These are phyloP conservation scores for Bathelium albidoporum DNA, from an alignment of 495 filamentous ascomycete genomes.

Conservation along the genomic window DNA sequence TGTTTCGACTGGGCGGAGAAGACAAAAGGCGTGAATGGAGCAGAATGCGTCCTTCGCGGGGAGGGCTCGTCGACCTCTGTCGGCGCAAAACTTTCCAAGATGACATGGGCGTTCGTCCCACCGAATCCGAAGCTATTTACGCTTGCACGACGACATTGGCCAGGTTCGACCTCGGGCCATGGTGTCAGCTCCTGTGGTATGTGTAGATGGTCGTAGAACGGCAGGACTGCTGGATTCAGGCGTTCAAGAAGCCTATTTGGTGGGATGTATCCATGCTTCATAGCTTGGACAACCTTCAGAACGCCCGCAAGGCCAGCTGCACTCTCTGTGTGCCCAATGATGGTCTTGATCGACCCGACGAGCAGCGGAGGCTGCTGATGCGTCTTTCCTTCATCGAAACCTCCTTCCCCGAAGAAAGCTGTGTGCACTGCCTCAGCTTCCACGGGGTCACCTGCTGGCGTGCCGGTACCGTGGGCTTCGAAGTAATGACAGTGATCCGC, in stretches of 20 bases:
- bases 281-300: slow-evolving; percentile 1
- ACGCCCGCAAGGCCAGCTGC: slow-evolving; percentile 8
- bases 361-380: slow-evolving; percentile 1
- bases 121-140: slow-evolving; percentile 11
- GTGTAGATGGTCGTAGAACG: background rate
- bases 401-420: slow-evolving; percentile 17
- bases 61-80: background rate
- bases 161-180: slow-evolving; percentile 1
- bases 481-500: slow-evolving; percentile 9
- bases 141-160: background rate
- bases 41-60: background rate
- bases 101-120: slow-evolving; percentile 10
- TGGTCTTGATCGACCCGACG: slow-evolving; percentile 6
- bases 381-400: background rate
- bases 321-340: slow-evolving; percentile 9
- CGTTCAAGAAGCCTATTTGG: slow-evolving; percentile 9
- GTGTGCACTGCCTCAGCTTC: slow-evolving; percentile 21
- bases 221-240: background rate
- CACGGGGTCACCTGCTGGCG: slow-evolving; percentile 5
- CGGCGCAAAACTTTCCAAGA: slow-evolving; percentile 2
- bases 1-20: too few relatives aligned
- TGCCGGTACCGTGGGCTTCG: slow-evolving; percentile 9
- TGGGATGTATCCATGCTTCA: slow-evolving; percentile 4
- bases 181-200: background rate
- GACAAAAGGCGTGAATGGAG: background rate